Base-by-base conservation (phyloP, 176 grass and related monocot species). In the Cenchrus americanus region DNA sequence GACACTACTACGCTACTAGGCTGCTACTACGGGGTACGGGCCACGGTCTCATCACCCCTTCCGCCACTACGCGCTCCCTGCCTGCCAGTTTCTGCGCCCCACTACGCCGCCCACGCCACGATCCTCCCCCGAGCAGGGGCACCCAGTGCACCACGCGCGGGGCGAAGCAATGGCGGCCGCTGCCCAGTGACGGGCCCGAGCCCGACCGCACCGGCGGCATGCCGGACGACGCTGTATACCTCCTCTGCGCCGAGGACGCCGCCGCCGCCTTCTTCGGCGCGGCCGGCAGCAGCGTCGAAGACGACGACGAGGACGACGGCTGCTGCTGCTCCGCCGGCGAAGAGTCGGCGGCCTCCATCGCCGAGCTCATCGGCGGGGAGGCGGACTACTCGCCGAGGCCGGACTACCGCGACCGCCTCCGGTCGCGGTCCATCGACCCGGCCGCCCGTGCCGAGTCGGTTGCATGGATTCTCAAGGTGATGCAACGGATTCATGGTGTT, bases 381-480 rank as follows among this genome's bases (percentile, higher is more conserved):
- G 43, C 88, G 10, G 78, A 89, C 15, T 81, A 92, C 86, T 94
- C 96, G 88, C 91, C 87, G 1, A 62, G 89, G 68, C 68, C 79
- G 6, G 96, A 92, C 64, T 98, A 98, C 57, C 80, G 70, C 77
- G 85, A 90, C 74, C 85, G 89, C 12, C 89, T 99, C 83, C 81
- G 91, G 53, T 99, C 93, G 24, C 68, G 82, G 64, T 86, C 86
- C 80, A 88, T 94, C 65, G 89, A 99, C 75, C 89, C 86, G 3
- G 77, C 69, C 54, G 90, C 81, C 40, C 88, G 97, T 47, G 93
- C 86, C n/a, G 89, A 94, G 62, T 88, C 91, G 17, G 88, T 96
- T 57, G 82, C 86, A 61, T 96, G 97, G 97, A 91, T 96, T 86
- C 87, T 99, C 69, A 94, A 99, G 97, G 97, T 37, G 82, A 80